phyloP scores from a whole-genome alignment of 2,329 filamentous ascomycete species.

The Xylaria sp. region DNA sequence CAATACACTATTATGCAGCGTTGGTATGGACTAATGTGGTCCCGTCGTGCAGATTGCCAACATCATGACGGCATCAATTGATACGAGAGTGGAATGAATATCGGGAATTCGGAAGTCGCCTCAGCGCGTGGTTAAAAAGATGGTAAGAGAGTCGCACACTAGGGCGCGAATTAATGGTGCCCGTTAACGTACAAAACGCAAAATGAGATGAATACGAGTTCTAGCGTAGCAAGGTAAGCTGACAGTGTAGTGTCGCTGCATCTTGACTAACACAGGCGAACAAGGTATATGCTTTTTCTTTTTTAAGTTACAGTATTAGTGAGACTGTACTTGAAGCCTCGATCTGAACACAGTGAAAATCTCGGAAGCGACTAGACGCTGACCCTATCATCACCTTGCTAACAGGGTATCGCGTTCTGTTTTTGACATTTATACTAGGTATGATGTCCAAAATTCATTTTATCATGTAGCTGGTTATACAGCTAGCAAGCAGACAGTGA shows the following conservation, averaged over 20 bases:
- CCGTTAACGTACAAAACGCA: not conserved
- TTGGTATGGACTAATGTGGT: not conserved
- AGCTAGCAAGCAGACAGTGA: too few relatives aligned
- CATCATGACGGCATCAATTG: not conserved
- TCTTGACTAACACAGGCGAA: not conserved
- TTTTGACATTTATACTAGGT: too few relatives aligned
- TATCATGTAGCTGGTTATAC: too few relatives aligned
- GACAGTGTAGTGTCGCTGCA: not conserved
- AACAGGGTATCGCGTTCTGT: too few relatives aligned
- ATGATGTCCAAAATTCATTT: too few relatives aligned
- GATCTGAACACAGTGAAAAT: too few relatives aligned
- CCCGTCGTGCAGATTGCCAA: not conserved
- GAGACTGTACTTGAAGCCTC: not conserved
- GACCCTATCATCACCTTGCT: too few relatives aligned
- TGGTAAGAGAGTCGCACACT: too few relatives aligned
- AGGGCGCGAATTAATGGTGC: not conserved
- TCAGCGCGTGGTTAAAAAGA: not conserved
- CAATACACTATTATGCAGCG: not conserved
- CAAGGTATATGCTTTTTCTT: not conserved
- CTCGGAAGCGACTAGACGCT: too few relatives aligned
- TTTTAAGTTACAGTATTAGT: not conserved
- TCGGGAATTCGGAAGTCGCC: too few relatives aligned
- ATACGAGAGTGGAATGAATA: not conserved
- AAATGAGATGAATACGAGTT: constrained; percentile 1
- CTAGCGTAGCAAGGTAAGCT: not conserved